Base-by-base conservation (phyloP, 2,329 filamentous ascomycete genomes). In the Herpotrichia juniperi region DNA sequence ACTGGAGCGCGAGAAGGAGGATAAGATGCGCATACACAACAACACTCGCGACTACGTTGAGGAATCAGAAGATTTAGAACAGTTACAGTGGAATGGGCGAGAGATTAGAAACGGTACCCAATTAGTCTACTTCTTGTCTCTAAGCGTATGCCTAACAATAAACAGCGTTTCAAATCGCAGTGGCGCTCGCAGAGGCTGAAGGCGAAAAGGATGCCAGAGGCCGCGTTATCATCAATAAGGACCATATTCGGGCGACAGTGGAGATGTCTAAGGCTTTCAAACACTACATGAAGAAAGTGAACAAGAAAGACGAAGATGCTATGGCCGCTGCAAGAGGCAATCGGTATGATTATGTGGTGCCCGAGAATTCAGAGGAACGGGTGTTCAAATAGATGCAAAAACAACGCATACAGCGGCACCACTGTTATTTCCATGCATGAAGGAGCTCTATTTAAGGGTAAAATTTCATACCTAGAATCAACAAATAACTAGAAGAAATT, bases 91-190 rank as follows among this genome's bases (percentile, higher is more conserved):
- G 59, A 69, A 69, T 43, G 66, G 66, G 16, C 53, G 66, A 5
- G 62, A 69, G 42, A 69, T 69, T 40, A 48, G 66, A 24, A 69
- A 69, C 48, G 63, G 61, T 66, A 49, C 21, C 28, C n/a, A n/a
- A n/a, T n/a, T n/a, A n/a, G n/a, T n/a, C n/a, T n/a, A n/a, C n/a
- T n/a, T n/a, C 32, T 17, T 42, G 21, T 14, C 1, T 35, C 37
- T 39, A n/a, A 51, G 42, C 17, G 11, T 19, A n/a, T 39, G 11
- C 42, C 17, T 10, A 45, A 16, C n/a, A 16, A 24, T 9, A n/a
- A 8, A 9, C 16, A 63, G 60, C 58, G 3, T 62, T 61, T 42
- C 59, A 63, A 50, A 62, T 58, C 9, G 63, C 63, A 4, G 57
- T 65, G 14, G 46, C 52, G 0, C 51, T 65, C 8, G 58, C 62